phyloP scores from a whole-genome alignment of 108 stramenopile genomes.

The Conticribra guillardii region DNA sequence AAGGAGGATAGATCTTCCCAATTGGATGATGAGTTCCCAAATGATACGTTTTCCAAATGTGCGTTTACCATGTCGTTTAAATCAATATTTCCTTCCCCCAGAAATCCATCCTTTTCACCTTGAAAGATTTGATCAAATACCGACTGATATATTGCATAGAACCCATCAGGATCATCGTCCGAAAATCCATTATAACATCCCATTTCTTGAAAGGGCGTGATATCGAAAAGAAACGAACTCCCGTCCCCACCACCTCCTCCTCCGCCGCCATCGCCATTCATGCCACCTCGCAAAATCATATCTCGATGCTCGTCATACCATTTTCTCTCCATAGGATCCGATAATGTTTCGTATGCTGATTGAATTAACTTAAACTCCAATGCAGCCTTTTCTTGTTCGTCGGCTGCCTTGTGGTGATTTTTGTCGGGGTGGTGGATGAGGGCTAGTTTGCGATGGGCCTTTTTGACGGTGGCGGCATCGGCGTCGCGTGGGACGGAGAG shows the following conservation, averaged over 20 bases:
- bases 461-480: constrained; percentile 89
- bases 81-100: constrained; percentile 65
- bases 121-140: constrained; percentile 73
- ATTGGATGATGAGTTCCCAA: constrained; percentile 61
- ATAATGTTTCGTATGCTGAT: constrained; percentile 95
- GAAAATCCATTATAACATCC: constrained; percentile 77
- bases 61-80: constrained; percentile 30
- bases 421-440: constrained; percentile 96
- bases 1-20: constrained; percentile 68
- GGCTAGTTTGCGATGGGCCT: constrained; percentile 93
- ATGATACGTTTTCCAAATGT: constrained; percentile 53
- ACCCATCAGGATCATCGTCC: constrained; percentile 60
- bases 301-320: constrained; percentile 95
- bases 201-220: constrained; percentile 71
- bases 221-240: constrained; percentile 69
- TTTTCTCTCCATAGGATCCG: constrained; percentile 85
- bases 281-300: constrained; percentile 72
- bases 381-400: constrained; percentile 45
- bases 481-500: constrained; percentile 84
- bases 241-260: constrained; percentile 41
- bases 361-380: constrained; percentile 83
- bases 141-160: constrained; percentile 63
- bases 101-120: constrained; percentile 62
- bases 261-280: constrained; percentile 21
- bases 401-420: constrained; percentile 55